Conservation (phyloP, 2,329 filamentous ascomycete species). For the Emydomyces testavorans region DNA sequence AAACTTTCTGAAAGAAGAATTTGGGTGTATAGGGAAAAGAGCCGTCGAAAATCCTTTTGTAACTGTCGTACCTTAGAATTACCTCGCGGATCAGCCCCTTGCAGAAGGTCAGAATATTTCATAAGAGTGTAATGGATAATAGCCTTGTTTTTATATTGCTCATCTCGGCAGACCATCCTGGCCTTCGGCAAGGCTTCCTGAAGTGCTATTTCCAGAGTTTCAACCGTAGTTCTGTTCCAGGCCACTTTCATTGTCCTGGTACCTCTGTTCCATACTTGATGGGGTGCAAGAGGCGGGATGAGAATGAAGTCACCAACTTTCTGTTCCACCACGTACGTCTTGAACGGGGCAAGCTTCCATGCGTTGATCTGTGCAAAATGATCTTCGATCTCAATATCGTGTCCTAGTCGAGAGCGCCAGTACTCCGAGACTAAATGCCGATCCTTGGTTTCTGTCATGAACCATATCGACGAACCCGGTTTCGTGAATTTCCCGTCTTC, state of each 20-base stretch:
- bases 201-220: constrained; percentile 77
- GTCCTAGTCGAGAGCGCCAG: constrained; percentile 81
- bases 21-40: constrained; percentile 67
- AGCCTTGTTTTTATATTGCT: constrained; percentile 98
- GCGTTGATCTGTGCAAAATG: constrained; percentile 93
- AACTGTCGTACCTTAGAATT: constrained; percentile 54
- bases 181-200: constrained; percentile 80
- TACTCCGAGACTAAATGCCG: constrained; percentile 84
- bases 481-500: constrained; percentile 59
- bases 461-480: constrained; percentile 88
- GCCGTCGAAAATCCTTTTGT: constrained; percentile 66
- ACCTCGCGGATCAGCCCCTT: constrained; percentile 45
- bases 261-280: constrained; percentile 97
- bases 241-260: constrained; percentile 95
- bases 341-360: constrained; percentile 90
- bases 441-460: constrained; percentile 96
- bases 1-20: constrained; percentile 83
- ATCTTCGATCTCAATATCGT: constrained; percentile 93
- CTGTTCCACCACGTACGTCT: constrained; percentile 86
- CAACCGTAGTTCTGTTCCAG: constrained; percentile 90
- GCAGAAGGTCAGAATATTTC: constrained; percentile 56
- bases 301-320: constrained; percentile 83
- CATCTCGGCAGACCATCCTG: constrained; percentile 83
- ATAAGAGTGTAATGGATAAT: constrained; percentile 80
- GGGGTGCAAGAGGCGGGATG: constrained; percentile 81